Evolutionary conservation across 1,139 yeast genomes (phyloP).

Genomic region (Candida sanyaensis): DNA sequence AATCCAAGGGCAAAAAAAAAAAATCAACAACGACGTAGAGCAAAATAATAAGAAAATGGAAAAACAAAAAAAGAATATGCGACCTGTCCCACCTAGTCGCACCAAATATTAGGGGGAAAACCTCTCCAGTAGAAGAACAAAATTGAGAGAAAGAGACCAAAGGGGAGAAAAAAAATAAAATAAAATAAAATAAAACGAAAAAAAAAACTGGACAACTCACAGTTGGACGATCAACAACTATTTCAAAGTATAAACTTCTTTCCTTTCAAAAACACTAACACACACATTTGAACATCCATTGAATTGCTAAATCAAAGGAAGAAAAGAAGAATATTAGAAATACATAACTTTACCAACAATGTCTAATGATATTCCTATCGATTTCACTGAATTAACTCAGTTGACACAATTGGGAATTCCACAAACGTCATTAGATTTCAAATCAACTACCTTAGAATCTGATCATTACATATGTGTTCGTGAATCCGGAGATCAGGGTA

Average conservation of each 20-base stretch:
- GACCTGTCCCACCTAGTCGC: no score
- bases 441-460: conserved; percentile 91
- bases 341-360: conserved; percentile 13
- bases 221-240: not conserved
- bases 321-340: not conserved
- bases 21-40: not conserved
- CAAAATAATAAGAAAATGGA: not conserved
- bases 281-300: not conserved
- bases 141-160: no score
- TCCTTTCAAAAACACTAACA: not conserved
- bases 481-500: conserved; percentile 73
- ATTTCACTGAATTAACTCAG: conserved; percentile 92
- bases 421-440: conserved; percentile 83
- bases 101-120: no score
- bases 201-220: conserved; percentile 6
- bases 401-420: conserved; percentile 82
- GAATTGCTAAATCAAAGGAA: not conserved
- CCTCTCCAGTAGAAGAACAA: not conserved
- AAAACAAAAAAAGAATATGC: not conserved
- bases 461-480: conserved; percentile 89
- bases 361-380: conserved; percentile 81
- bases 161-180: not conserved
- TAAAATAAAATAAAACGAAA: not conserved
- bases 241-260: not conserved
- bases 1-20: not conserved